phyloP scores from a whole-genome alignment of 768 basidiomycete species.

The Boletus bicolor region DNA sequence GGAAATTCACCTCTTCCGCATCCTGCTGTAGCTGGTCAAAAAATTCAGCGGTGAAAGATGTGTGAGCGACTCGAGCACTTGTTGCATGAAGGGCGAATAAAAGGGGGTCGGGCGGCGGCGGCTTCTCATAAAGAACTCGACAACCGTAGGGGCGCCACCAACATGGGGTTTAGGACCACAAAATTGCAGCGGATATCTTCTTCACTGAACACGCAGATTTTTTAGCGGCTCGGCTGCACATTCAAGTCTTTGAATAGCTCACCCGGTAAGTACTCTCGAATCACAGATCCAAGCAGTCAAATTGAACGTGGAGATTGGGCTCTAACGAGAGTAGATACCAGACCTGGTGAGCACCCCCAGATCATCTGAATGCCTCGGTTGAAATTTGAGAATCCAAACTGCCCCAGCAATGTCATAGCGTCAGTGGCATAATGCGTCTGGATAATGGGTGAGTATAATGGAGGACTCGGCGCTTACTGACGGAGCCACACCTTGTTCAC shows the following conservation, averaged over 20 bases:
- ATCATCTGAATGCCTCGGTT: neutral
- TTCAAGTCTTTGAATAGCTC: neutral
- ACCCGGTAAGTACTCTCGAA: neutral
- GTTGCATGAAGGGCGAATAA: constrained; percentile 1
- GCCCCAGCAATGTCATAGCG: neutral
- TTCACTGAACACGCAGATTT: neutral
- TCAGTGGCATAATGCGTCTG: neutral
- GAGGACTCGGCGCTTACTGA: neutral
- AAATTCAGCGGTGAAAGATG: constrained; percentile 3
- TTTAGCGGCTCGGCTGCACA: neutral
- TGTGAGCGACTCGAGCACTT: constrained; percentile 2
- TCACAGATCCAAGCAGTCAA: neutral
- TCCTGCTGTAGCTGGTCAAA: neutral
- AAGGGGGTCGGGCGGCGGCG: neutral
- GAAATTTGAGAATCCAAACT: neutral
- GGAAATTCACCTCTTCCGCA: neutral
- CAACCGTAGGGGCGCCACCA: neutral
- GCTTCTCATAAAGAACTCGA: neutral
- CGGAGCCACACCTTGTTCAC: neutral
- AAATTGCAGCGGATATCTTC: neutral
- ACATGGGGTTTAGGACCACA: too few relatives aligned
- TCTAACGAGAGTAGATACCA: constrained; percentile 1
- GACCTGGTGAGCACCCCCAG: neutral
- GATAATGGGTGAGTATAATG: neutral
- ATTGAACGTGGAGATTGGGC: accelerated